phyloP scores from a whole-genome alignment of 2,329 filamentous ascomycete genomes.

The Madurella mycetomatis region DNA sequence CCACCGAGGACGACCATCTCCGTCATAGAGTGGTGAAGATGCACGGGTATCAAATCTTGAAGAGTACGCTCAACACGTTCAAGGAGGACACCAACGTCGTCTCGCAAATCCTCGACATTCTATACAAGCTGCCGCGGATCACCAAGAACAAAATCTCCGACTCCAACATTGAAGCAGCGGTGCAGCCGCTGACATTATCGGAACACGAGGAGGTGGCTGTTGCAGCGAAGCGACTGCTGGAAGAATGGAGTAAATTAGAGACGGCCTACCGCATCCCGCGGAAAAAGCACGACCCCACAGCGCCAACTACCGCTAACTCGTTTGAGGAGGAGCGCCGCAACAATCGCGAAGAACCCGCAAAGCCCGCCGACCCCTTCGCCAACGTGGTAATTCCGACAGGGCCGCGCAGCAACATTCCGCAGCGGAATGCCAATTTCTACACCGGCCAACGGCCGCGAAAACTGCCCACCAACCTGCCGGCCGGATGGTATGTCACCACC shows the following conservation, averaged over 20 bases:
- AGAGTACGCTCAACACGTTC: constrained; percentile 79
- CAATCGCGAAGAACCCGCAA: constrained; percentile 40
- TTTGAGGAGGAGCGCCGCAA: constrained; percentile 59
- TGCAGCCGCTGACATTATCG: constrained; percentile 63
- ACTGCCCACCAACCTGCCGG: constrained; percentile 57
- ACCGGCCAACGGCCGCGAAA: constrained; percentile 46
- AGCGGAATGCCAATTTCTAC: constrained; percentile 50
- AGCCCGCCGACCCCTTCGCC: constrained; percentile 41
- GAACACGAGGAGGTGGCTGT: constrained; percentile 71
- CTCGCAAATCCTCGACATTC: constrained; percentile 81
- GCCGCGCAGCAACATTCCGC: constrained; percentile 56
- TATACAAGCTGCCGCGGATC: constrained; percentile 81
- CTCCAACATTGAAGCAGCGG: constrained; percentile 84
- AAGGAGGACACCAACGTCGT: constrained; percentile 86
- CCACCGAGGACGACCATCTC: constrained; percentile 79
- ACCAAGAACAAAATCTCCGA: constrained; percentile 97
- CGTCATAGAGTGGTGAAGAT: constrained; percentile 87
- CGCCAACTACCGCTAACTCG: constrained; percentile 45
- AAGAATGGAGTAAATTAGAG: constrained; percentile 85
- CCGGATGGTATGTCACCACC: constrained; percentile 80
- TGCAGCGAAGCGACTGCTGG: constrained; percentile 66
- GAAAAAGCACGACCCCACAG: constrained; percentile 75
- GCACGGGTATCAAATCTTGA: constrained; percentile 95
- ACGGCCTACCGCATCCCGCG: constrained; percentile 89
- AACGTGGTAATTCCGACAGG: constrained; percentile 53